Evolutionary conservation across 805 yeast genomes (phyloP), one percentile per base, ranked within the genome.

Genomic region (Cyberlindnera americana): DNA sequence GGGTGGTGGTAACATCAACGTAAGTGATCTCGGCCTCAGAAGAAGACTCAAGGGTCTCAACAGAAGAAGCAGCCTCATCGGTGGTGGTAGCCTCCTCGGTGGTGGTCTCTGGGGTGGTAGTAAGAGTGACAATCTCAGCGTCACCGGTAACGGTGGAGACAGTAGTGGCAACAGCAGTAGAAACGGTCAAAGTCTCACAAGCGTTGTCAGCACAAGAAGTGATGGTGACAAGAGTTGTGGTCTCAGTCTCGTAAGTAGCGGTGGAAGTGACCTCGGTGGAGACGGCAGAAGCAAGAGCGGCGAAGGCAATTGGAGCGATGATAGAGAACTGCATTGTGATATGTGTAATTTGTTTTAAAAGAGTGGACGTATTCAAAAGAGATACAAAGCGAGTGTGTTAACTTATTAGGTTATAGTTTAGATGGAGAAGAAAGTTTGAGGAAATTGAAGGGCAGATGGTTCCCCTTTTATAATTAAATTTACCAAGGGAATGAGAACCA

Each of bases 41-140:
- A 38, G 69, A 65, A 26, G 77, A 67, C n/a, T 58, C 61, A 41
- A 73, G 65, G 35, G 62, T 69, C 39, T 69, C 21, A 6, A 6
- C 34, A 22, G 33, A 29, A 14, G 19, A 19, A 19, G 33, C 22
- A 5, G 46, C 13, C 22, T 29, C 22, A 26, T 30, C 17, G 12
- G 42, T 21, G 17, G 39, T 12, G 5, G 41, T 13, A 25, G 40
- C 26, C n/a, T n/a, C n/a, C 16, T 35, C 25, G 19, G 39, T 21
- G 13, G 41, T n/a, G 16, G 35, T 19, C 25, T 38, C 25, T 12
- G 42, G 43, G 19, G 49, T 41, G 19, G 43, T 13, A 28, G 40
- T 21, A 19, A 35, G 26, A 15, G 41, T 23, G 14, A 41, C 14
- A n/a, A 32, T 14, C 24, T 39, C 26, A 12, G 38, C 45, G 19